phyloP scores from a whole-genome alignment of 225 moss, liverwort and hornwort genomes.

The Bryoerythrophyllum caledonicum region DNA sequence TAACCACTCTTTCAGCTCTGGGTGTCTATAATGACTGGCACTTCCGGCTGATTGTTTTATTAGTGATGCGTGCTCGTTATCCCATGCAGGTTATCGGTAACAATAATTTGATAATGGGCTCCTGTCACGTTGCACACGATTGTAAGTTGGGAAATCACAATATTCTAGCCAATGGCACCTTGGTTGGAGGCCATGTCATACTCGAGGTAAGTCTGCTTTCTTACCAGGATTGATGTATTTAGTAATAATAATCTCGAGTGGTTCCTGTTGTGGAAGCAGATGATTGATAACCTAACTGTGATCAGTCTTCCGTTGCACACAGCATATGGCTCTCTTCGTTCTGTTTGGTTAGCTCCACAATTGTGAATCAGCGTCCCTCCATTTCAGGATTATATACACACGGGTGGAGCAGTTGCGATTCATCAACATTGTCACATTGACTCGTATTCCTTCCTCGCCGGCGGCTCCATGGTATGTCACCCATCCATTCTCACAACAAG shows the following conservation, averaged over 20 bases:
- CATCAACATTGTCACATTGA: slow-evolving; percentile 73
- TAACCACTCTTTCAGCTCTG: background rate
- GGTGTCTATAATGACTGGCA: too few species aligned
- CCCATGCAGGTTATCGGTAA: slow-evolving; percentile 74
- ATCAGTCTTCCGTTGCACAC: background rate
- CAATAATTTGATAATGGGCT: slow-evolving; percentile 90
- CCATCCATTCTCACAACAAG: background rate
- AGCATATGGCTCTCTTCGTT: background rate
- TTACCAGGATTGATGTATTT: background rate
- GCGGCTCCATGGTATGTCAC: slow-evolving; percentile 66
- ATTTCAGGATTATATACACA: slow-evolving; percentile 70
- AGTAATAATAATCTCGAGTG: background rate
- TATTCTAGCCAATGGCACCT: slow-evolving; percentile 90
- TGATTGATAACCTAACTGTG: too few species aligned
- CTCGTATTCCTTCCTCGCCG: slow-evolving; percentile 75
- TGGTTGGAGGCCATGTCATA: slow-evolving; percentile 92
- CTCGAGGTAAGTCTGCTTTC: slow-evolving; percentile 56
- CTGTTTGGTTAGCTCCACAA: background rate
- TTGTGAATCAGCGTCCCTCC: background rate
- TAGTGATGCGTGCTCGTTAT: background rate
- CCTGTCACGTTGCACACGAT: slow-evolving; percentile 91
- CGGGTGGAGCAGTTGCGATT: slow-evolving; percentile 74
- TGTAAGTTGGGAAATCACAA: slow-evolving; percentile 96
- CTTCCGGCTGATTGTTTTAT: background rate
- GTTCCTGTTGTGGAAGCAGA: background rate